These are phyloP conservation scores for Begonia masoniana DNA, from an alignment of 306 rosid species.

Conservation along the genomic window DNA sequence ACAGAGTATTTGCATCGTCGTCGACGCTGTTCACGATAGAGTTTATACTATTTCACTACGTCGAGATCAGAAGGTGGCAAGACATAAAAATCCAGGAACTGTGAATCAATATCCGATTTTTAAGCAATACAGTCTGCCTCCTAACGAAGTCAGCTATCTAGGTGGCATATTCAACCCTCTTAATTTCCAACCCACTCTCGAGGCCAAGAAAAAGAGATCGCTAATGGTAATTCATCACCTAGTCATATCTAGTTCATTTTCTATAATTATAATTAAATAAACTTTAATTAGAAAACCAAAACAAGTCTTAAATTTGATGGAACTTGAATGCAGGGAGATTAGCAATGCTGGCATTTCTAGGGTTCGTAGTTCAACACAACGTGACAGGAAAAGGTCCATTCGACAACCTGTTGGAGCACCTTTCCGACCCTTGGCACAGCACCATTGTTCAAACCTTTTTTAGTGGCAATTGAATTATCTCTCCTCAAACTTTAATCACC, in stretches of 20 bases:
- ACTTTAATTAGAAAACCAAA: too few relatives aligned
- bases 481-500: too few relatives aligned
- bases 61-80: constrained; percentile 95
- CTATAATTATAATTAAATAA: too few relatives aligned
- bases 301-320: neutral
- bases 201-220: constrained; percentile 91
- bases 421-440: constrained; percentile 98
- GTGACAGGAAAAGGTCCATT: constrained; percentile 90
- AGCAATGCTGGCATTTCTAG: constrained; percentile 98
- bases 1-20: constrained; percentile 76
- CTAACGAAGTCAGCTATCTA: constrained; percentile 74
- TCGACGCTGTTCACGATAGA: constrained; percentile 89
- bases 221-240: constrained; percentile 40
- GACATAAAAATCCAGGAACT: constrained; percentile 95
- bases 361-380: constrained; percentile 78
- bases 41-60: constrained; percentile 94
- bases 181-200: constrained; percentile 80
- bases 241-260: too few relatives aligned
- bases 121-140: constrained; percentile 88
- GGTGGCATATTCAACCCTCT: constrained; percentile 90
- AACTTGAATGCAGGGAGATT: constrained; percentile 54
- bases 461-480: neutral
- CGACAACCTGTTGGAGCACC: constrained; percentile 89
- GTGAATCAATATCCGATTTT: constrained; percentile 99
- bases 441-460: constrained; percentile 82